Base-by-base conservation (phyloP, 495 filamentous ascomycete genomes). In the Talaromyces trachyspermus region DNA sequence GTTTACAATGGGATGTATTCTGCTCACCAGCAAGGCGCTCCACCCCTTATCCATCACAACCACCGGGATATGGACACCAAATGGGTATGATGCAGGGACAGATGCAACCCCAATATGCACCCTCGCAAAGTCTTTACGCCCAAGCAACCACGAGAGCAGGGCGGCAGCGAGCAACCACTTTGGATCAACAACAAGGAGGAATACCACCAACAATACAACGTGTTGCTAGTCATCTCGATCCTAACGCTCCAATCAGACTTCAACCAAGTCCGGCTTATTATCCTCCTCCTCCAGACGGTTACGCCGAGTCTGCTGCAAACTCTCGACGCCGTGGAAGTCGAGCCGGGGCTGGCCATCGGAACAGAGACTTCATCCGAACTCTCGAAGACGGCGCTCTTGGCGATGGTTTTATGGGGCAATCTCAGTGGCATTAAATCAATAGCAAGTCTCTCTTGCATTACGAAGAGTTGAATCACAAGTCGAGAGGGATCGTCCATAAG, bases 251-350 rank as follows among this genome's bases (percentile, higher is more conserved):
- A 0, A 97, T 99, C 57, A 76, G 94, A 36, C 64, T 95, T 30
- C 94, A 99, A 59, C 94, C 94, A 5, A 95, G 89, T 49, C 94
- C 94, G 2, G 94, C 94, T 6, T 99, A 99, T 63, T 97, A 96
- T 54, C 94, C 92, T 12, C 92, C 92, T 7, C 90, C 90, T n/a
- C 79, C 87, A 2, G 92, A 95, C 51, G 90, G 89, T 6, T 77
- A 85, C 35, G 77, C 83, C 9, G 81, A 86, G 52, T 62, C 74
- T 19, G 60, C 75, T 24, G 66, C 69, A n/a, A 84, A 80, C 54
- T 77, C 84, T 33, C 75, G 86, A 26, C 74, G 91, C 43, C 80
- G 90, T 55, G 84, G 87, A 17, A 94, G 88, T 50, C 78, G 88
- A 55, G 75, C 81, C 20, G 74, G 78, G 45, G 65, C 76, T 51